A percentile compares a stretch with the other conserved stretches of the same genome.
Conservation (phyloP, 2,329 filamentous ascomycete species). For the Pseudogymnoascus sp. region DNA sequence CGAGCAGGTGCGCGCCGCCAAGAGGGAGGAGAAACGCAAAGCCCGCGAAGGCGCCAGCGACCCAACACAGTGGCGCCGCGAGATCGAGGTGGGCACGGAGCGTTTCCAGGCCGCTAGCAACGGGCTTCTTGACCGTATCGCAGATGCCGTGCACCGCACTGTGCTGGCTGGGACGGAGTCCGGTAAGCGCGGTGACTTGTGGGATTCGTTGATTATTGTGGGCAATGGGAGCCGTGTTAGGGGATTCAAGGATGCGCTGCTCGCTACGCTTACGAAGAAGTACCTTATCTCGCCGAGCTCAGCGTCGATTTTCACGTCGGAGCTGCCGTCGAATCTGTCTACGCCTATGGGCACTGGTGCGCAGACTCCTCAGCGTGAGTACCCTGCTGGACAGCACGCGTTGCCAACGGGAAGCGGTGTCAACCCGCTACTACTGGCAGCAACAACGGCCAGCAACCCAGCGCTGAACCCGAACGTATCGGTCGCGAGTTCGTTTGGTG, state of each 20-base stretch:
- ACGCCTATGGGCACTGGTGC: slow-evolving; percentile 85
- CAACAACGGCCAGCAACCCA: slow-evolving; percentile 57
- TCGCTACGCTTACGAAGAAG: slow-evolving; percentile 69
- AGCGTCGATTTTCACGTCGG: slow-evolving; percentile 93
- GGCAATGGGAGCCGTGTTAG: slow-evolving; percentile 69
- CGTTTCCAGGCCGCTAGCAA: slow-evolving; percentile 63
- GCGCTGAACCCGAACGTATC: slow-evolving; percentile 32
- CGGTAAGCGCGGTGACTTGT: slow-evolving; percentile 75
- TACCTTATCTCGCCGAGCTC: slow-evolving; percentile 88
- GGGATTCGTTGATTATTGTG: slow-evolving; percentile 87
- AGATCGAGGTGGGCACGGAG: slow-evolving; percentile 72
- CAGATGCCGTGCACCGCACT: slow-evolving; percentile 73
- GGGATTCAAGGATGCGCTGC: slow-evolving; percentile 83
- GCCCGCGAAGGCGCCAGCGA: slow-evolving; percentile 23
- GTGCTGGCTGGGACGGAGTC: slow-evolving; percentile 78
- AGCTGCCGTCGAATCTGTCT: slow-evolving; percentile 87
- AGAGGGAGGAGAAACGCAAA: slow-evolving; percentile 26
- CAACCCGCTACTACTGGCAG: slow-evolving; percentile 86
- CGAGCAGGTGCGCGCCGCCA: slow-evolving; percentile 22
- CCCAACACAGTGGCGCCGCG: slow-evolving; percentile 51
- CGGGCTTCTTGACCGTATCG: slow-evolving; percentile 72
- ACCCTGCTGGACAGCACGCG: slow-evolving; percentile 43
- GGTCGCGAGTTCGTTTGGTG: slow-evolving; percentile 24
- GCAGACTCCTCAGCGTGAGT: slow-evolving; percentile 65
- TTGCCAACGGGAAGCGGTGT: slow-evolving; percentile 56